Evolutionary conservation across 106 monocot species (phyloP).

Genomic region (Vanilla planifolia): DNA sequence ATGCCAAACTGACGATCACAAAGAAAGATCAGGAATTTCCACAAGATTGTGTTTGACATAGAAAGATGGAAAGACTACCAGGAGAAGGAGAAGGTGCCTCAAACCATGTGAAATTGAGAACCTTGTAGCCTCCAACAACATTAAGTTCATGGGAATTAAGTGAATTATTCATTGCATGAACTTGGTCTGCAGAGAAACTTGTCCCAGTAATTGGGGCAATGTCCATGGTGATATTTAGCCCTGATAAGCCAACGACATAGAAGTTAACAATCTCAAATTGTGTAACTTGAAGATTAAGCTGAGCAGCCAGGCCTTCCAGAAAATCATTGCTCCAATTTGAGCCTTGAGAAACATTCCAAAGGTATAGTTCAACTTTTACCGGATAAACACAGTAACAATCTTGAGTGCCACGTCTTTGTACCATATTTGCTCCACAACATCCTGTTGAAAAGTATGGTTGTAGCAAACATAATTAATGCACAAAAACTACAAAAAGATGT

Average conservation of each 20-base stretch:
- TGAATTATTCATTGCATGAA: constrained; percentile 43
- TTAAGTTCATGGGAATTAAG: constrained; percentile 45
- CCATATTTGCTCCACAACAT: constrained; percentile 80
- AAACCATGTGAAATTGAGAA: constrained; percentile 88
- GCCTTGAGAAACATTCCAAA: constrained; percentile 74
- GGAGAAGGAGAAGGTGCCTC: constrained; percentile 66
- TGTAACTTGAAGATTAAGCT: constrained; percentile 55
- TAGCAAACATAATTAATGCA: not conserved
- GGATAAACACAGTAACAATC: constrained; percentile 95
- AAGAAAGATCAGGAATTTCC: no score
- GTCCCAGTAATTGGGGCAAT: constrained; percentile 72
- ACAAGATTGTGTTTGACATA: not conserved
- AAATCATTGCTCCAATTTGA: constrained; percentile 85
- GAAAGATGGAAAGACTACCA: constrained; percentile 37
- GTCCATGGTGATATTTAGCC: constrained; percentile 89
- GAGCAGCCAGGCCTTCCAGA: constrained; percentile 74
- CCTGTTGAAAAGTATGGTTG: constrained; percentile 30
- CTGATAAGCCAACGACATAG: constrained; percentile 86
- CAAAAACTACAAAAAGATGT: no score
- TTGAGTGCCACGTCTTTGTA: constrained; percentile 45
- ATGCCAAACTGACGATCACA: no score
- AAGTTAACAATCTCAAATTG: constrained; percentile 93
- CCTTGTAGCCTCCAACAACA: constrained; percentile 72
- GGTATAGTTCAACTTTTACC: constrained; percentile 69
- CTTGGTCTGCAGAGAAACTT: constrained; percentile 65